Evolutionary conservation across 2,329 filamentous ascomycete genomes (phyloP).

Genomic region (Apiospora aurea): DNA sequence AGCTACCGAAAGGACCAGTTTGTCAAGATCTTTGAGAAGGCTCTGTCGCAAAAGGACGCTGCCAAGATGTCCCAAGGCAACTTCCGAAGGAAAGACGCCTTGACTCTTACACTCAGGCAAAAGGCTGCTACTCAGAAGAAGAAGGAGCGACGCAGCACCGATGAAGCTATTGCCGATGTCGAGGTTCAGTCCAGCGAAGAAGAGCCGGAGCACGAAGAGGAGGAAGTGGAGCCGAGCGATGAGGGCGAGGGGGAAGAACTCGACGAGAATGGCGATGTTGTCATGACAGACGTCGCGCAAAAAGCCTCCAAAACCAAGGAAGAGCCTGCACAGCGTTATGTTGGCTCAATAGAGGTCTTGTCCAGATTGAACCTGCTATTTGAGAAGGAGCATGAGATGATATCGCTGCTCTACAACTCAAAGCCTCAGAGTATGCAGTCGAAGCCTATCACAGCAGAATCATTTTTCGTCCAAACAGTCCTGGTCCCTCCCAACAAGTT

Average conservation of each 20-base stretch:
- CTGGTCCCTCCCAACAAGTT: conserved; percentile 93
- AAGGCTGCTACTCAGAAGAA: conserved; percentile 46
- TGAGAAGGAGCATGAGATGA: conserved; percentile 82
- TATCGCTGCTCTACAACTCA: conserved; percentile 85
- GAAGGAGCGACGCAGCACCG: conserved; percentile 55
- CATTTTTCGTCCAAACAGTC: conserved; percentile 91
- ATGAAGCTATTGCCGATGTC: conserved; percentile 76
- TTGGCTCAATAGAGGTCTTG: conserved; percentile 84
- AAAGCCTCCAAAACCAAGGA: conserved; percentile 44
- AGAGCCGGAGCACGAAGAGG: conserved; percentile 49
- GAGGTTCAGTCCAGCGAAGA: conserved; percentile 56
- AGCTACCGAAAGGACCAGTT: conserved; percentile 87
- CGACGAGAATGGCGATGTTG: conserved; percentile 63
- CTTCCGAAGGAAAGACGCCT: conserved; percentile 73
- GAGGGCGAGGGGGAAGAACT: conserved; percentile 56
- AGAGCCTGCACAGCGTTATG: conserved; percentile 68
- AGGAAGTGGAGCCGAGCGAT: conserved; percentile 50
- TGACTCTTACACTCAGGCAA: conserved; percentile 58
- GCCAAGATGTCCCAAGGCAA: conserved; percentile 75
- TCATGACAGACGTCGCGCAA: conserved; percentile 59
- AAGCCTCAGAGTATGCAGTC: conserved; percentile 67
- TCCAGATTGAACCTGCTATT: conserved; percentile 82
- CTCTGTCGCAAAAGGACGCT: conserved; percentile 76
- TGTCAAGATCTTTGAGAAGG: conserved; percentile 92
- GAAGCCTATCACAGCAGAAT: conserved; percentile 76